Conservation (phyloP, 257 asterid species). For the Catharanthus roseus region DNA sequence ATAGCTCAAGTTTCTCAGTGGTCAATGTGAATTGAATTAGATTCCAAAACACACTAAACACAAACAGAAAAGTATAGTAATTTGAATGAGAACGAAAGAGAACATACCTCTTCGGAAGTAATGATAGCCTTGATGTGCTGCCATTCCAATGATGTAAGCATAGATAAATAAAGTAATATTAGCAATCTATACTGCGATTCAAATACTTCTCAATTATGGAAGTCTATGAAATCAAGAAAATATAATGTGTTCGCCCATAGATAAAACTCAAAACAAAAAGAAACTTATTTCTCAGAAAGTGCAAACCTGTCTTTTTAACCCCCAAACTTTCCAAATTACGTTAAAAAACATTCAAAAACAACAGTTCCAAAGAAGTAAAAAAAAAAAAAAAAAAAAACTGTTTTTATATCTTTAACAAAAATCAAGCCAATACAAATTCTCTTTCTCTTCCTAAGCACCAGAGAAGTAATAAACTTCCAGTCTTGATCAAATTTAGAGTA, state of each 20-base stretch:
- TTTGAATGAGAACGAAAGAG: not conserved
- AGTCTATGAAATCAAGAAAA: not conserved
- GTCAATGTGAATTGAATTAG: not conserved
- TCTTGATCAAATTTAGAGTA: not conserved
- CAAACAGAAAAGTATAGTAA: not conserved
- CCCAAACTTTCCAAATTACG: not conserved
- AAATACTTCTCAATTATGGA: not conserved
- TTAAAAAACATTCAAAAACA: not conserved
- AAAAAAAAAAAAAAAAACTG: not conserved
- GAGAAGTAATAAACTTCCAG: not conserved
- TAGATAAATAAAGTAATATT: constrained; percentile 3
- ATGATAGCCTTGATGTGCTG: constrained; percentile 98
- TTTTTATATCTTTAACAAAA: not conserved
- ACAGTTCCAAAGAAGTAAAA: not conserved
- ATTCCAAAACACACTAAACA: not conserved
- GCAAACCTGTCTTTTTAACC: not conserved
- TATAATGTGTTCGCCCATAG: not conserved
- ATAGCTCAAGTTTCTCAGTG: not conserved
- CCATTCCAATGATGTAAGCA: constrained; percentile 21
- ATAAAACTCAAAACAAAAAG: not conserved
- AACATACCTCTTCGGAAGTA: constrained; percentile 78
- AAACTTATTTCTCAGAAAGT: not conserved
- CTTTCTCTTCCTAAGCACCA: not conserved
- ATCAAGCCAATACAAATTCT: not conserved
- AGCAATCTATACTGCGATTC: not conserved